Conservation (phyloP, 177 flowering plant genomes). For the Vitis hybrid region DNA sequence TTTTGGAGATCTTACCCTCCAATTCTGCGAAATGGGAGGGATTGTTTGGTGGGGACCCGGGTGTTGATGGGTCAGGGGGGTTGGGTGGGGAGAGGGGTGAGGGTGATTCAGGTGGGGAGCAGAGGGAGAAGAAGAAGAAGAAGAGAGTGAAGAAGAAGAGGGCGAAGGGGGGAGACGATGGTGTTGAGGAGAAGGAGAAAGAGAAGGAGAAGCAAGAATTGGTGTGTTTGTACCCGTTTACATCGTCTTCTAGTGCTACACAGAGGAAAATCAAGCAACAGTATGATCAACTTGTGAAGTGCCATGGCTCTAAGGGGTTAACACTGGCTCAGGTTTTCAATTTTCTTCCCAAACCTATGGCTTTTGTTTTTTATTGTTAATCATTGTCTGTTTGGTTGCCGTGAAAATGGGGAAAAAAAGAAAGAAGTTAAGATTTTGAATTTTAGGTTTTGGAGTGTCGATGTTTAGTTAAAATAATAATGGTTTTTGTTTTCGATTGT, state of each 20-base stretch:
- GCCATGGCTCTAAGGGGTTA: conserved; percentile 57
- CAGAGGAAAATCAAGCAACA: conserved; percentile 88
- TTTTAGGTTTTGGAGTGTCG: no score
- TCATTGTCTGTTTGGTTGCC: background rate
- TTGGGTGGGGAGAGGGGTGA: conserved; percentile 21
- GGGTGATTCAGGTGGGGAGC: conserved; percentile 21
- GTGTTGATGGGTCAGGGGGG: conserved; percentile 19
- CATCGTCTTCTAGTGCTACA: conserved; percentile 64
- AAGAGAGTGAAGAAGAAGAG: conserved; percentile 56
- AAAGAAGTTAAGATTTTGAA: no score
- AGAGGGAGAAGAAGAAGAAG: conserved; percentile 50
- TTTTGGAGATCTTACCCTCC: conserved; percentile 51
- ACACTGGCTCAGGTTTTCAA: conserved; percentile 62
- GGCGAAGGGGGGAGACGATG: conserved; percentile 14
- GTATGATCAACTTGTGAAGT: conserved; percentile 77
- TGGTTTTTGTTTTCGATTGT: no score
- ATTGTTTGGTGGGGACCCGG: conserved; percentile 10
- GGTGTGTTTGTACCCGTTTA: conserved; percentile 67
- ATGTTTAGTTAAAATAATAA: no score
- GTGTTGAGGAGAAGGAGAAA: conserved; percentile 6
- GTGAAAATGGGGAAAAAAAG: background rate
- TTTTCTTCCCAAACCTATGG: background rate
- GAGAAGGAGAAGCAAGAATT: conserved; percentile 31
- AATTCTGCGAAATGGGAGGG: conserved; percentile 39
- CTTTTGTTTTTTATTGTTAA: background rate